Percentiles rank a stretch among this genome's conserved stretches.
These are phyloP conservation scores for Aspergillus oerlinghausenensis DNA, from an alignment of 2,329 filamentous ascomycete genomes.

Conservation along the genomic window DNA sequence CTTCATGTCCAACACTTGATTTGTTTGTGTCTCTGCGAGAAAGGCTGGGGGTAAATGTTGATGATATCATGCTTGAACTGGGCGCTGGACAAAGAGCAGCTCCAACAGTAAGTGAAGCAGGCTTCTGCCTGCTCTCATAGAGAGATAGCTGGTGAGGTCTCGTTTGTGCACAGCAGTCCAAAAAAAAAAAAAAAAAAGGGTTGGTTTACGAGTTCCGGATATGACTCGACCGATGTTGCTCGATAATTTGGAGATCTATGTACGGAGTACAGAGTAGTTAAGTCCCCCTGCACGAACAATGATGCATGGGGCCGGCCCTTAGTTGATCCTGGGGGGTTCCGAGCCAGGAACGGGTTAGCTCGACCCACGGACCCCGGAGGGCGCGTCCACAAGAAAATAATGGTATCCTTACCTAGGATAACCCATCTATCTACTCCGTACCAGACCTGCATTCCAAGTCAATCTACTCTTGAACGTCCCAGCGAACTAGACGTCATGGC, in stretches of 20 bases:
- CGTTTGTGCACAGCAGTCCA: not conserved
- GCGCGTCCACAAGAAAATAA: too few species aligned
- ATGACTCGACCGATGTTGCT: not conserved
- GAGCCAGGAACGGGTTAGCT: not conserved
- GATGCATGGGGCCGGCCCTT: too few species aligned
- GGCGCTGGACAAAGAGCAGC: not conserved
- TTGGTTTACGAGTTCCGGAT: not conserved
- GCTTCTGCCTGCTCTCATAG: not conserved
- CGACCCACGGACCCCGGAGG: too few species aligned
- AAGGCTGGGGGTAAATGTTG: conserved; percentile 29
- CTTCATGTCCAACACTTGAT: conserved; percentile 27
- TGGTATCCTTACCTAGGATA: not conserved
- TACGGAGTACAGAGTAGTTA: not conserved
- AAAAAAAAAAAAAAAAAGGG: too few species aligned
- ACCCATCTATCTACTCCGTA: not conserved
- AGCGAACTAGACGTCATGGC: not conserved
- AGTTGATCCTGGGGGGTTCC: not conserved
- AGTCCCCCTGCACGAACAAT: not conserved
- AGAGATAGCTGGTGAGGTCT: not conserved
- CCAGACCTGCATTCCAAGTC: not conserved
- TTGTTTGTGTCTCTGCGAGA: conserved; percentile 33
- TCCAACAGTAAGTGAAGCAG: not conserved
- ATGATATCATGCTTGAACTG: conserved; percentile 26
- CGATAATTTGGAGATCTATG: not conserved
- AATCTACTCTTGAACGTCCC: not conserved